Base-by-base conservation (phyloP, 2,329 filamentous ascomycete species). In the Emergomyces pasteurianus region DNA sequence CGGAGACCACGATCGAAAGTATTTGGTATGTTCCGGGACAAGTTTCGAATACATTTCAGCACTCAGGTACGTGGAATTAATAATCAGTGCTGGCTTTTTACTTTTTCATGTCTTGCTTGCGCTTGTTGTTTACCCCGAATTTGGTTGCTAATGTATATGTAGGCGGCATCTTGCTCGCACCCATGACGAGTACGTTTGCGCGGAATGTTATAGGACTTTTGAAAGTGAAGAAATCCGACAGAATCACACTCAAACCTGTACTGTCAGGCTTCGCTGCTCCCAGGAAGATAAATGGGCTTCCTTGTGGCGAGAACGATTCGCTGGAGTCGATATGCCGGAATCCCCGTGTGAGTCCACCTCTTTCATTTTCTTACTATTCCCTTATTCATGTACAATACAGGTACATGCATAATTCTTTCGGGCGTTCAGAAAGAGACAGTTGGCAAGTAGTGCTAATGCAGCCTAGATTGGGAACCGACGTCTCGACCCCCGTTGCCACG, bases 221-320 rank as follows among this genome's bases (percentile, higher is more conserved):
- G 49, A 43, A n/a, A 59, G 16, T 42, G 7, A 31, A 16, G 23
- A 53, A 14, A 18, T 54, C 10, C 31, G 14, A 40, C 16, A 10
- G 18, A 21, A 18, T 23, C 58, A 53, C 43, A n/a, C 38, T 23
- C n/a, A n/a, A 31, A 49, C 31, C 18, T 54, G 58, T 21, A n/a
- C 47, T 1, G n/a, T 38, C 12, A 40, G 31, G 28, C 43, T 59
- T 26, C 31, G 31, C 2, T 36, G 47, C 16, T 52, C 43, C 21
- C 47, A 59, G 16, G 58, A 59, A 42, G 47, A 52, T 23, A 46
- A 36, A 40, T 59, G 58, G 58, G 46, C 31, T 26, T 21, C 28
- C n/a, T 14, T 59, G 40, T 59, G 58, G 58, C 58, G 58, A 21
- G 49, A 42, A n/a, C 21, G 47, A 43, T 59, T 59, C 47, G n/a